These are phyloP conservation scores for Fusarium dlaminii DNA, from an alignment of 2,329 filamentous ascomycete genomes.

Conservation along the genomic window DNA sequence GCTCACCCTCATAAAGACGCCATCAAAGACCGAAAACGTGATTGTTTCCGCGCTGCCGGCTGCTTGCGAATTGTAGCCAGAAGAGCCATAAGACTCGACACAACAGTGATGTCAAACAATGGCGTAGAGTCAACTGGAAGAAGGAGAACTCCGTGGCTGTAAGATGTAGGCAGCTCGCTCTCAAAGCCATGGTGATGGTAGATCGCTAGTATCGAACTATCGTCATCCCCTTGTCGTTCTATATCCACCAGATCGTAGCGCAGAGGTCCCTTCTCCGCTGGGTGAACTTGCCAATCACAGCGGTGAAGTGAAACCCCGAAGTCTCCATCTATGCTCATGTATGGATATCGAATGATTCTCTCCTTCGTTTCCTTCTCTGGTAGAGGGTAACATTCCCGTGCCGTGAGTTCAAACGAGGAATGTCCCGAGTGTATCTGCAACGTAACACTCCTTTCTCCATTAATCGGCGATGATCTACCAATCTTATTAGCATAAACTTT, in stretches of 20 bases:
- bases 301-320: rapidly evolving
- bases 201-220: neutral
- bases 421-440: neutral
- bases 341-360: neutral
- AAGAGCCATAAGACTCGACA: conserved; percentile 3
- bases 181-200: conserved; percentile 19
- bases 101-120: neutral
- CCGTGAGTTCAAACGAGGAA: neutral
- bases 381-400: neutral
- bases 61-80: neutral
- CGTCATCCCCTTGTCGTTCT: rapidly evolving
- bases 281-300: neutral
- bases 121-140: neutral
- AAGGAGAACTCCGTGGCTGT: neutral
- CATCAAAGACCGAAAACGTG: neutral
- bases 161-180: neutral
- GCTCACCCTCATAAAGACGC: neutral
- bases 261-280: neutral
- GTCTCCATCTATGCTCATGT: neutral
- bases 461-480: neutral
- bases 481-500: neutral
- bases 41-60: neutral
- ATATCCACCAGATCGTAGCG: conserved; percentile 10
- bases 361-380: neutral
- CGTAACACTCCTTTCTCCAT: neutral